Evolutionary conservation across 1,284 basidiomycete species (phyloP), one percentile per base, ranked within the genome.

Genomic region (Volvariella volvacea): DNA sequence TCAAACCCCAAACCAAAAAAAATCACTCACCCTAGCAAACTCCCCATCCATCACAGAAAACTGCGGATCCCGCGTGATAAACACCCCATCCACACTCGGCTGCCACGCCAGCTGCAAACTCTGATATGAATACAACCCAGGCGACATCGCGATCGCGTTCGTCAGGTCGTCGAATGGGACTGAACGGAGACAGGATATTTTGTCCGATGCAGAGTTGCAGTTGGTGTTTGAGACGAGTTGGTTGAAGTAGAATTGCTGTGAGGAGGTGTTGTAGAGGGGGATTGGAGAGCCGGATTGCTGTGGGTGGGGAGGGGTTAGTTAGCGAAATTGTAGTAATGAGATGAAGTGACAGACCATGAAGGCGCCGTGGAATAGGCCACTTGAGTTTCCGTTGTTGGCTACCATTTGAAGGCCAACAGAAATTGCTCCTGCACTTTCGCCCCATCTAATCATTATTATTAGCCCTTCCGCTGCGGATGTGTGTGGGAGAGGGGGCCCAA

Each of bases 391-490:
- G 4, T 64, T 63, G 51, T 79, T 74, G 7, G 70, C 61, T 2
- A 79, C 47, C 74, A 80, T 74, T 15, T 81, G 78, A 0, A 76
- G 45, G 4, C 72, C 56, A 0, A 65, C 69, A 4, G 75, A 78
- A 20, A 78, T 73, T 0, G 76, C 67, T 1, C 81, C 80, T 1
- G 78, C 72, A 25, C 73, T 76, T 58, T 81, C 71, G 4, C 79
- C 78, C 71, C 72, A 78, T 47, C 76, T 77, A 37, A 28, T 21
- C 12, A 32, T 1, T 31, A 8, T 8, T 3, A 25, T 17, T 12
- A 39, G 71, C 73, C 34, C 66, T 65, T 0, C 53, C 64, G 60
- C 21, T 15, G 9, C 30, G n/a, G n/a, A n/a, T n/a, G n/a, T n/a
- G n/a, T n/a, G n/a, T n/a, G n/a, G n/a, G n/a, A n/a, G n/a, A n/a